Base-by-base conservation (phyloP, 2,329 filamentous ascomycete species). In the Colletotrichum lupini region DNA sequence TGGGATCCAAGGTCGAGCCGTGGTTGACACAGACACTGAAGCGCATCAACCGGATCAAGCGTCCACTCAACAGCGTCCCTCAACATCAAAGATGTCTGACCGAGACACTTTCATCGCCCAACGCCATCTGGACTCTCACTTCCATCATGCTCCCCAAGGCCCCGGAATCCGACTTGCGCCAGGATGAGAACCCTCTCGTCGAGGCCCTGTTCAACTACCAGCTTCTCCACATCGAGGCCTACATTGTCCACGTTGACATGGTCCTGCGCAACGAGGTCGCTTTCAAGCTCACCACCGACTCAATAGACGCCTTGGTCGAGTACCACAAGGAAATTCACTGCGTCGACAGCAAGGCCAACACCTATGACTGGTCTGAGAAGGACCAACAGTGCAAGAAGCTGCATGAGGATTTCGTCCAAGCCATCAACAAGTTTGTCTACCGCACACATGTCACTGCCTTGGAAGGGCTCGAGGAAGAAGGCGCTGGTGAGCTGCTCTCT, bases 201-300 rank as follows among this genome's bases (percentile, higher is more conserved):
- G 95, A 98, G 85, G 94, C 94, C 76, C 86, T 98, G 75, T 95
- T 94, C 89, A 97, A 97, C 89, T 97, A 96, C 84, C 93, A 97
- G 86, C 90, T 98, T 81, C 87, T 98, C 80, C 95, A 98, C 82
- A 87, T 98, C 78, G 95, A 98, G 85, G 97, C 97, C 65, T 99
- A 99, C 83, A 96, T 98, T 78, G 97, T 99, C 74, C 96, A 98
- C 84, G 95, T 99, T 84, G 97, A 99, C 87, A 98, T 98, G 95
- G 96, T 99, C 73, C 91, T 97, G 79, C 93, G 95, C 84, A 97
- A 97, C 82, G 97, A 98, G 87, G 95, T 99, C 80, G 97, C 95
- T 77, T 98, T 95, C 90, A 99, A 99, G 90, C 90, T 99, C 80
- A 98, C 95, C 28, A 91, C 92, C 72, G 97, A 98, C 82, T 95